Evolutionary conservation across 305 asterid species (phyloP).

Genomic region (Stenogyne calaminthoides): DNA sequence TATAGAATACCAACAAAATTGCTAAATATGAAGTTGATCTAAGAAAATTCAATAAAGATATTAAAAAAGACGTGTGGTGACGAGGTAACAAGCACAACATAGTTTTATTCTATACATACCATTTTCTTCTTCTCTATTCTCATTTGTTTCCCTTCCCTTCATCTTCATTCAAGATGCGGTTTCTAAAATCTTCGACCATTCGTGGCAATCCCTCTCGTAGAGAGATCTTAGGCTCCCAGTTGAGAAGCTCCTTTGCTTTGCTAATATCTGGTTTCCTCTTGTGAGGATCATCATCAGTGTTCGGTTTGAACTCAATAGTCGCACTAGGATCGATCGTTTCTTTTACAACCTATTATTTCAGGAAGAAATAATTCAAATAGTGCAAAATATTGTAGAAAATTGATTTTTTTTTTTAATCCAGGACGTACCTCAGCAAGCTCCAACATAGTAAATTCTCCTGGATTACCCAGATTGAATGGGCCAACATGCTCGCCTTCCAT

Average conservation of each 20-base stretch:
- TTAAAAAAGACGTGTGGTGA: slow-evolving; percentile 21
- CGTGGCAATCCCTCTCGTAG: slow-evolving; percentile 84
- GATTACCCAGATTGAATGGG: slow-evolving; percentile 95
- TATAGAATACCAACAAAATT: slow-evolving; percentile 16
- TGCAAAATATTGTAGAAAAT: not conserved
- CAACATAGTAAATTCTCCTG: slow-evolving; percentile 92
- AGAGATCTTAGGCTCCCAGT: slow-evolving; percentile 94
- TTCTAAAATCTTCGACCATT: slow-evolving; percentile 85
- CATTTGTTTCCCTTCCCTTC: slow-evolving; percentile 88
- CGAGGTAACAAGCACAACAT: slow-evolving; percentile 32
- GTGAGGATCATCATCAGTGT: slow-evolving; percentile 98
- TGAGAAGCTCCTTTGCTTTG: slow-evolving; percentile 85
- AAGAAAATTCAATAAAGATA: slow-evolving; percentile 30
- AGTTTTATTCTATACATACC: slow-evolving; percentile 47
- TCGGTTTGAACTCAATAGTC: slow-evolving; percentile 67
- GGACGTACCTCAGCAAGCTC: slow-evolving; percentile 87
- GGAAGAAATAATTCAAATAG: slow-evolving; percentile 9
- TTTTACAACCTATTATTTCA: slow-evolving; percentile 74
- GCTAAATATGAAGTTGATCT: slow-evolving; percentile 27
- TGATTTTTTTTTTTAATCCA: not conserved
- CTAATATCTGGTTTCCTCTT: slow-evolving; percentile 92
- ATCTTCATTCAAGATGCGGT: slow-evolving; percentile 94
- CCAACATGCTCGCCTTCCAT: slow-evolving; percentile 96
- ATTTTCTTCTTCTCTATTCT: slow-evolving; percentile 19
- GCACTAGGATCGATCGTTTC: slow-evolving; percentile 91